Evolutionary conservation across 805 yeast species (phyloP), one percentile per base, ranked within the genome.

Genomic region (Candida alai): DNA sequence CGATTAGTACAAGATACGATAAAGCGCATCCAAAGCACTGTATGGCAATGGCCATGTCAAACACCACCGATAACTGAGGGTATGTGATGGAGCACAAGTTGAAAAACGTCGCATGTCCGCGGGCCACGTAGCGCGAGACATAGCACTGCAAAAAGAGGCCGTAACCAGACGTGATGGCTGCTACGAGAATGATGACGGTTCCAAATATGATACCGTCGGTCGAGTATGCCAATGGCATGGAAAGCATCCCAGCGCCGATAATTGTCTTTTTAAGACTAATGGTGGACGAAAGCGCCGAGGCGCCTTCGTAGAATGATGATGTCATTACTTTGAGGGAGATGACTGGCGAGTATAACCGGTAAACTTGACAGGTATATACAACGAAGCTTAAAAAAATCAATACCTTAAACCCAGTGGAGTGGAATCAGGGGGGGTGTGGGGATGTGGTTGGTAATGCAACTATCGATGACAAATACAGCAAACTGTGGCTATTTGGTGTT

Each of bases 201-300:
- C 93, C 93, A 17, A 78, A 59, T 7, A 75, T 36, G 2, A 82
- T 50, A 5, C 89, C 87, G 52, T 83, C 86, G 18, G 81, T 70
- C 36, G 70, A 68, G 58, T 81, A 78, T 1, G 87, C 84, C 41
- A 68, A 78, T 0, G 93, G 89, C 62, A 84, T 74, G 10, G 89
- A 86, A 16, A 84, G 66, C 26, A 83, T 64, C 1, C 94, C 94
- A 0, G 93, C 87, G 5, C 94, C 94, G 9, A 84, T 70, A 36
- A 84, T 81, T 17, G 93, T 84, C 60, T 84, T 84, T 35, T 80
- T 71, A 24, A 85, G 64, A 56, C 80, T 82, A 34, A 83, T 65
- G 12, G 76, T 61, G 2, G 90, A 81, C 1, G 89, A 80, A 2
- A 51, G 40, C 17, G 70, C 60, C 9, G 81, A 66, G 3, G 85